These are phyloP conservation scores for Auricularia auricula-judae DNA, from an alignment of 768 basidiomycete species.

Conservation along the genomic window DNA sequence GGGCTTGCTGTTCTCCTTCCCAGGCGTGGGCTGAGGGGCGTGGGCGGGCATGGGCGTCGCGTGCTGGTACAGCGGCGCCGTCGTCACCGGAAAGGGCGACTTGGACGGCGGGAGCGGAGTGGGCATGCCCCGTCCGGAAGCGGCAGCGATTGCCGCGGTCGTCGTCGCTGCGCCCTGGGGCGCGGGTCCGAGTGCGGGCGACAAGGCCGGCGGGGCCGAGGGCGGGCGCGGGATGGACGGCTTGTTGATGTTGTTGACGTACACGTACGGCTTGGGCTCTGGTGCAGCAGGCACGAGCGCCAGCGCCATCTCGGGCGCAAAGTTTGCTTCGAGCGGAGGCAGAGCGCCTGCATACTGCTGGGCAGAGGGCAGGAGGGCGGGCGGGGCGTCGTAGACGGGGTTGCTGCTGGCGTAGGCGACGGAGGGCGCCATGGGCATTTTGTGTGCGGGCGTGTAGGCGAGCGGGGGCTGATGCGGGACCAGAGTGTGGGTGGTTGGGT, in stretches of 20 bases:
- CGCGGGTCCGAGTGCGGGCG: background rate
- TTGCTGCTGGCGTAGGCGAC: background rate
- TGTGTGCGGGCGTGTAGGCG: background rate
- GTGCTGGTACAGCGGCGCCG: background rate
- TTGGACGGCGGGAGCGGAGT: background rate
- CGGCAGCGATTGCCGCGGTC: background rate
- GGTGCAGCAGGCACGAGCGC: background rate
- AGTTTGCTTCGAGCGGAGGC: background rate
- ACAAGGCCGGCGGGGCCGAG: background rate
- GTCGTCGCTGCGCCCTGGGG: background rate
- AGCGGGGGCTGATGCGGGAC: background rate
- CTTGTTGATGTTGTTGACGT: background rate
- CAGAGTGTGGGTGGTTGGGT: background rate
- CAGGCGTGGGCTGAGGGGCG: background rate
- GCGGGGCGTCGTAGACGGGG: background rate
- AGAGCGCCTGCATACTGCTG: background rate
- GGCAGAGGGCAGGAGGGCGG: background rate
- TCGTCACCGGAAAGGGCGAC: background rate
- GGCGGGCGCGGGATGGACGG: background rate
- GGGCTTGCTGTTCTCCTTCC: background rate
- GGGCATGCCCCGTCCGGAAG: background rate
- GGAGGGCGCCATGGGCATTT: background rate
- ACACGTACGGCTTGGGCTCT: background rate
- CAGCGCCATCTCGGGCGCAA: background rate
- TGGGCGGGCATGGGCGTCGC: background rate